A percentile compares a stretch with the other conserved stretches of the same genome.
Conservation (phyloP, 495 filamentous ascomycete species). For the Glonium stellatum region DNA sequence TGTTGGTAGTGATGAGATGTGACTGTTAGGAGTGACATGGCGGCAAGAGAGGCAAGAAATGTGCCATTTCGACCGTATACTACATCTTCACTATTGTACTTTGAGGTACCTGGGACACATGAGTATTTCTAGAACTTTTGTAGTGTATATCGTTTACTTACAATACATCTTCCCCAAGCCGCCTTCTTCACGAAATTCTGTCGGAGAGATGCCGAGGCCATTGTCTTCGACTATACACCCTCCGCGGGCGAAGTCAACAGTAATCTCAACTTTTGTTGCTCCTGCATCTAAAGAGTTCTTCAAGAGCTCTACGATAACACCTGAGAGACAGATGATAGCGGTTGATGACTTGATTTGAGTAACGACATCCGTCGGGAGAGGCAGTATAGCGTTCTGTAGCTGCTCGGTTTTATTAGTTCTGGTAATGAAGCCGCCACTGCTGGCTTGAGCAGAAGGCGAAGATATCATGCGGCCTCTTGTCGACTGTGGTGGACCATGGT, state of each 20-base stretch:
- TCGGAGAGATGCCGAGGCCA: slow-evolving; percentile 68
- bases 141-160: neutral
- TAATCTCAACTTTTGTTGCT: slow-evolving; percentile 62
- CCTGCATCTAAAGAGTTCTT: slow-evolving; percentile 82
- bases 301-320: slow-evolving; percentile 65
- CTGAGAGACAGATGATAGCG: slow-evolving; percentile 65
- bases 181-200: slow-evolving; percentile 62
- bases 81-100: slow-evolving; percentile 41
- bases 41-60: slow-evolving; percentile 71
- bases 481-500: neutral
- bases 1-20: slow-evolving; percentile 65
- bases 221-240: slow-evolving; percentile 83
- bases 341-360: slow-evolving; percentile 86
- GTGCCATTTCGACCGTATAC: slow-evolving; percentile 62
- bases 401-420: neutral
- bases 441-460: neutral
- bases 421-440: neutral
- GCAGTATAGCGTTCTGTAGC: slow-evolving; percentile 45
- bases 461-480: neutral
- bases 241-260: slow-evolving; percentile 68
- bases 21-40: slow-evolving; percentile 70
- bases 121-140: slow-evolving; percentile 15
- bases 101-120: slow-evolving; percentile 61
- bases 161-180: slow-evolving; percentile 65
- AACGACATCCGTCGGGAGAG: slow-evolving; percentile 65